Evolutionary conservation across 495 filamentous ascomycete species (phyloP).

Genomic region (Daldinia loculata): DNA sequence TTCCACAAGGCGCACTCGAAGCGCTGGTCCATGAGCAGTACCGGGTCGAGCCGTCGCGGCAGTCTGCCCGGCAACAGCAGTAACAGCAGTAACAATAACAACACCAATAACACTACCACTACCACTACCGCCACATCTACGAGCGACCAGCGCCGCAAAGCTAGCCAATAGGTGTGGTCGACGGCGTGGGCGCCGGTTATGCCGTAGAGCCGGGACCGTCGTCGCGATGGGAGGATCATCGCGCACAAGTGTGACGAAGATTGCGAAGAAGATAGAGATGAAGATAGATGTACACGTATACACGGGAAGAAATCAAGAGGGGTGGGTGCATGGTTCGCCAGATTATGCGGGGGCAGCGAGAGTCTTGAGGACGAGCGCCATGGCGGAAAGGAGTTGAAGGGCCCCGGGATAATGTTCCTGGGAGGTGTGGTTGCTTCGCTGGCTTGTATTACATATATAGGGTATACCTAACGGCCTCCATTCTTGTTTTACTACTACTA

Average conservation of each 20-base stretch:
- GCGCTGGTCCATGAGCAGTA: constrained; percentile 45
- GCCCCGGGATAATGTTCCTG: constrained; percentile 13
- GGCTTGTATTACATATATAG: constrained; percentile 27
- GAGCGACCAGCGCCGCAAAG: constrained; percentile 30
- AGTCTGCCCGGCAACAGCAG: constrained; percentile 3
- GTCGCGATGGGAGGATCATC: too few relatives aligned
- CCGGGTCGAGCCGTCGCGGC: constrained; percentile 31
- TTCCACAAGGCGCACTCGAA: constrained; percentile 57
- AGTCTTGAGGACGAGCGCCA: not conserved
- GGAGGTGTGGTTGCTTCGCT: constrained; percentile 19
- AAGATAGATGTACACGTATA: not conserved
- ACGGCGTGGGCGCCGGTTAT: constrained; percentile 23
- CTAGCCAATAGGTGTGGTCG: constrained; percentile 32
- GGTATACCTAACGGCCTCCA: constrained; percentile 8
- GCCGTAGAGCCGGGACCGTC: constrained; percentile 13
- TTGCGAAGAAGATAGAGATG: not conserved
- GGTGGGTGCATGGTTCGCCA: not conserved
- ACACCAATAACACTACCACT: not conserved
- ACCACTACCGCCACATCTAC: not conserved
- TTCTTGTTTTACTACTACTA: constrained; percentile 1
- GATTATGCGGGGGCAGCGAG: not conserved
- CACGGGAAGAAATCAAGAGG: not conserved
- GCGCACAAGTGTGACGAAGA: too few relatives aligned
- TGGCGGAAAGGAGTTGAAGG: not conserved
- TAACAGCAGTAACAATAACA: not conserved